phyloP scores from a whole-genome alignment of 805 yeast species.

The Candida multigemmis region DNA sequence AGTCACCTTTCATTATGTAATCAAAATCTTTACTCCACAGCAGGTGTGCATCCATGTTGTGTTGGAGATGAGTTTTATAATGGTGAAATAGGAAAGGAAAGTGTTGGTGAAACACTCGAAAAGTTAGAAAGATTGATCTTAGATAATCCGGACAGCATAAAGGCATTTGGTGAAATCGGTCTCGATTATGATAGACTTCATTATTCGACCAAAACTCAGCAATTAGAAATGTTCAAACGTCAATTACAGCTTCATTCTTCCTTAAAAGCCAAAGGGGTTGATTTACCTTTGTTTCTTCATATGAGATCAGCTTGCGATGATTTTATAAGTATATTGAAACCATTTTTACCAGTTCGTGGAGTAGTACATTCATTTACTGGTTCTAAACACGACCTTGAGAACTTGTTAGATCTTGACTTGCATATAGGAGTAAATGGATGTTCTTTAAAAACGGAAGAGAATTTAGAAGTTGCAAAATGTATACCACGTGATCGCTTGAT shows the following conservation, averaged over 20 bases:
- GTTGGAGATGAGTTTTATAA: constrained; percentile 40
- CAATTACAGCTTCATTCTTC: constrained; percentile 59
- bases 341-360: constrained; percentile 56
- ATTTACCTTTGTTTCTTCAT: constrained; percentile 79
- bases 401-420: constrained; percentile 49
- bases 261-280: constrained; percentile 26
- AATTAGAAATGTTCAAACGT: constrained; percentile 52
- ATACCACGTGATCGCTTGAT: constrained; percentile 68
- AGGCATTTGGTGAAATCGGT: constrained; percentile 93
- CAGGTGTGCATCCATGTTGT: constrained; percentile 93
- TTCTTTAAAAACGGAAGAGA: constrained; percentile 72
- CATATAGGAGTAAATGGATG: constrained; percentile 89
- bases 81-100: constrained; percentile 25
- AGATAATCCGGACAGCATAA: constrained; percentile 42
- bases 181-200: constrained; percentile 87
- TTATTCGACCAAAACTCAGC: constrained; percentile 62
- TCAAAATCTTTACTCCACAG: constrained; percentile 48
- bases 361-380: constrained; percentile 97
- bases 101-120: constrained; percentile 33
- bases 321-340: constrained; percentile 54
- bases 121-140: constrained; percentile 41
- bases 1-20: constrained; percentile 51
- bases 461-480: constrained; percentile 50
- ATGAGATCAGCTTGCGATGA: constrained; percentile 83
- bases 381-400: constrained; percentile 49